A percentile compares a stretch with the other conserved stretches of the same genome.
phyloP scores from a whole-genome alignment of 225 moss, liverwort and hornwort species.

The Pleurozium schreberi region DNA sequence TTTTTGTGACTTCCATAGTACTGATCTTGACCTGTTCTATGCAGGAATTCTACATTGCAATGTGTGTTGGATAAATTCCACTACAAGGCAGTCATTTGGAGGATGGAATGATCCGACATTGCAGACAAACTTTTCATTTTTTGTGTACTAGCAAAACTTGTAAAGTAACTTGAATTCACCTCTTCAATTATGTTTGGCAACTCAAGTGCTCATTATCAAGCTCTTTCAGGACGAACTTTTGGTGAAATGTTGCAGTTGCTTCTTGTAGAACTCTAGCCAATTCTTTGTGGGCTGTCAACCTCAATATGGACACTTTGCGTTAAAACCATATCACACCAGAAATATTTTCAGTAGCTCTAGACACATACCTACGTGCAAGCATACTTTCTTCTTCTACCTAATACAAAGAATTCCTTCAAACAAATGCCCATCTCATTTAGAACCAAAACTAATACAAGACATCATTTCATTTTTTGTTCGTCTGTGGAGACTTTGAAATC shows the following conservation, averaged over 20 bases:
- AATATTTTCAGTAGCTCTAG: too few species aligned
- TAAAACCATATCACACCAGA: background rate
- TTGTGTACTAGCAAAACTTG: background rate
- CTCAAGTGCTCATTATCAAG: background rate
- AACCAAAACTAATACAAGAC: background rate
- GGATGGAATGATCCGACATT: background rate
- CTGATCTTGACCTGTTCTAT: background rate
- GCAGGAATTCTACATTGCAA: background rate
- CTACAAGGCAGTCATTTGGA: background rate
- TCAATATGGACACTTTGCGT: background rate
- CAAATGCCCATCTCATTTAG: background rate
- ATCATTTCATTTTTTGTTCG: too few species aligned
- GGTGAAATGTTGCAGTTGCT: background rate
- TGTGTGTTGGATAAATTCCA: background rate
- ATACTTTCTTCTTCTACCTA: background rate
- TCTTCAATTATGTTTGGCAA: background rate
- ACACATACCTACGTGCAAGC: background rate
- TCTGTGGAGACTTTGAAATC: too few species aligned
- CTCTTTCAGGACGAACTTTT: background rate
- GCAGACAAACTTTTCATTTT: background rate
- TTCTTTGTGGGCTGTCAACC: background rate
- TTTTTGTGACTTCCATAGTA: background rate
- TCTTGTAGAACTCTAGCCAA: too few species aligned
- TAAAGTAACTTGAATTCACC: background rate
- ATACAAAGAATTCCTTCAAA: background rate